Percentiles rank a stretch among this genome's conserved stretches.
Evolutionary conservation across 352 stramenopile genomes (phyloP).

Genomic region (Globisporangium nodosum): DNA sequence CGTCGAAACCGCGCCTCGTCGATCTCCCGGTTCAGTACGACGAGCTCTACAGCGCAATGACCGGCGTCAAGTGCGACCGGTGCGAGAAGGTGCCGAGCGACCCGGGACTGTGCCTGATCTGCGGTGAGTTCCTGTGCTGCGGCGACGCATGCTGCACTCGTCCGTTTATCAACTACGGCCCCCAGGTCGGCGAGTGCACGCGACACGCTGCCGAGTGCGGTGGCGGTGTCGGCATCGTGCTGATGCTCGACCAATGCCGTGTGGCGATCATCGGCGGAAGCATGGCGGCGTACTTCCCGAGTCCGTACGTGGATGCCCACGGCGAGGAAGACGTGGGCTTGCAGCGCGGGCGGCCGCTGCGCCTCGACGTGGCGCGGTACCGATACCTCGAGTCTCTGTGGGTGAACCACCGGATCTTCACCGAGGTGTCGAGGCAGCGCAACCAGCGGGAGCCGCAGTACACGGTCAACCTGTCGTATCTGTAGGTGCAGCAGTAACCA

Average conservation of each 20-base stretch:
- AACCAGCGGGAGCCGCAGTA: conserved; percentile 86
- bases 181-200: conserved; percentile 79
- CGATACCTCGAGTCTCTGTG: conserved; percentile 76
- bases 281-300: conserved; percentile 84
- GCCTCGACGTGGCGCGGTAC: conserved; percentile 70
- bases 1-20: conserved; percentile 57
- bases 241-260: conserved; percentile 82
- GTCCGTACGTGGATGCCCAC: conserved; percentile 81
- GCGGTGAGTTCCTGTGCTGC: conserved; percentile 78
- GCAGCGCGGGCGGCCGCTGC: conserved; percentile 71
- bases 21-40: conserved; percentile 82
- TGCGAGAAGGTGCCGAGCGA: conserved; percentile 68
- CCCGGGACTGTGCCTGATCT: conserved; percentile 78
- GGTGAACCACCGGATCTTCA: conserved; percentile 79
- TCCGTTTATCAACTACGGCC: conserved; percentile 67
- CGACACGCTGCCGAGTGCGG: conserved; percentile 80
- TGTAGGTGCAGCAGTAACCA: conserved; percentile 28
- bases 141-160: conserved; percentile 81
- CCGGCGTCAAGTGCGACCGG: conserved; percentile 57
- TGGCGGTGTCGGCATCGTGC: conserved; percentile 76
- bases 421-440: conserved; percentile 79
- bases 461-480: conserved; percentile 82
- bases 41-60: conserved; percentile 76
- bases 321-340: conserved; percentile 83
- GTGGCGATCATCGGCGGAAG: conserved; percentile 77